Evolutionary conservation across 1,284 basidiomycete genomes (phyloP).

Genomic region (Malassezia brasiliensis): DNA sequence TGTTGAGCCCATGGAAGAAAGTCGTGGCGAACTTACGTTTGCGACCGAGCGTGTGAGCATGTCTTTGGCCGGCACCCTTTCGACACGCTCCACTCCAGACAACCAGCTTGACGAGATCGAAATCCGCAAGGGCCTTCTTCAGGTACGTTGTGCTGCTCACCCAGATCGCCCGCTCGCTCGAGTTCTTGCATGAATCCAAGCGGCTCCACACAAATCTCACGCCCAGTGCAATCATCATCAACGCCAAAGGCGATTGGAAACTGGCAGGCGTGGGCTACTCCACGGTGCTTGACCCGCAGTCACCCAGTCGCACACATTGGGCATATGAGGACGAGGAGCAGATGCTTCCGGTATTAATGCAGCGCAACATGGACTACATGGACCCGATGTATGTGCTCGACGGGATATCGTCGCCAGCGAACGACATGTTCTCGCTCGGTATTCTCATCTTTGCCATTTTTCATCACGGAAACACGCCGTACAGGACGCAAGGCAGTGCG

Average conservation of each 20-base stretch:
- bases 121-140: slow-evolving; percentile 93
- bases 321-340: slow-evolving; percentile 54
- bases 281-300: slow-evolving; percentile 61
- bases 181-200: slow-evolving; percentile 81
- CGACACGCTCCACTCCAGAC: slow-evolving; percentile 21
- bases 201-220: slow-evolving; percentile 84
- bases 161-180: slow-evolving; percentile 66
- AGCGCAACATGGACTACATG: slow-evolving; percentile 83
- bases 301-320: background rate
- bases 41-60: slow-evolving; percentile 65
- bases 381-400: slow-evolving; percentile 92
- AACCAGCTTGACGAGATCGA: slow-evolving; percentile 51
- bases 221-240: slow-evolving; percentile 52
- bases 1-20: slow-evolving; percentile 95
- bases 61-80: slow-evolving; percentile 21
- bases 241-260: slow-evolving; percentile 88
- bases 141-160: slow-evolving; percentile 52
- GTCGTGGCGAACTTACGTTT: slow-evolving; percentile 69
- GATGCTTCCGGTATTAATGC: slow-evolving; percentile 73
- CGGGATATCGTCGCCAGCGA: slow-evolving; percentile 67
- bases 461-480: slow-evolving; percentile 75
- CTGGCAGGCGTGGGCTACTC: slow-evolving; percentile 75
- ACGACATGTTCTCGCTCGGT: slow-evolving; percentile 90
- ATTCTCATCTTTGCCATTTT: slow-evolving; percentile 70
- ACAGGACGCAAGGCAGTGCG: slow-evolving; percentile 74